Evolutionary conservation across 495 filamentous ascomycete genomes (phyloP), one percentile per base, ranked within the genome.

Genomic region (Aspergillus steynii): DNA sequence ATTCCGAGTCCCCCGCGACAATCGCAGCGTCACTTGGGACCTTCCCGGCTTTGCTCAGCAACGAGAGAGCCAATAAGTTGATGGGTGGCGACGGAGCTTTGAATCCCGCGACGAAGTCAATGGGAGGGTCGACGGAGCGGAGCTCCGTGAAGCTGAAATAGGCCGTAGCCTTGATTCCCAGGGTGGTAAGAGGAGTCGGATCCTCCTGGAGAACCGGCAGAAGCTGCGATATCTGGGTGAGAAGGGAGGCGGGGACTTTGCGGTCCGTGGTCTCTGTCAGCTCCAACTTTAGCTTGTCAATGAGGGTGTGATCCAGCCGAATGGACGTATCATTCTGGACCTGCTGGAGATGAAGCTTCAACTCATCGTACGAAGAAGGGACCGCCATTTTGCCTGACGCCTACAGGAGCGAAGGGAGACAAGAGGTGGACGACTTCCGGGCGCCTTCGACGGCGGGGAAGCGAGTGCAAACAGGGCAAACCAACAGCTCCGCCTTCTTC

Each of bases 41-140:
- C 10, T 74, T 63, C 27, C 85, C 79, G 9, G 91, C 92, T 67
- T 96, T 96, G 61, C 82, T 80, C 51, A 97, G 73, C 56, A 96
- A 71, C 3, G 83, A 78, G 29, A 96, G 80, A 56, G 84, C 88
- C 25, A 94, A 81, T 10, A 88, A 66, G 66, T 94, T 92, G 66
- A 90, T 85, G 0, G 88, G 82, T 15, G 82, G 77, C 3, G 85
- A 83, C 0, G 86, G 82, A 4, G 86, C 85, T 47, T 77, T 74
- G 51, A 92, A 81, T 7, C 81, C 82, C 28, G 79, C 78, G 53
- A 75, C 59, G 52, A 84, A 77, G 53, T 83, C 67, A 29, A 82
- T 71, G 2, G 80, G 71, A 45, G 82, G 82, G 4, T 80, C 58
- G 45, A 84, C 61, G 5, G 77, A 66, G 29, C 74, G 75, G 32